Evolutionary conservation across 345 rosid genomes (phyloP).

Genomic region (Melastoma malabathricum): DNA sequence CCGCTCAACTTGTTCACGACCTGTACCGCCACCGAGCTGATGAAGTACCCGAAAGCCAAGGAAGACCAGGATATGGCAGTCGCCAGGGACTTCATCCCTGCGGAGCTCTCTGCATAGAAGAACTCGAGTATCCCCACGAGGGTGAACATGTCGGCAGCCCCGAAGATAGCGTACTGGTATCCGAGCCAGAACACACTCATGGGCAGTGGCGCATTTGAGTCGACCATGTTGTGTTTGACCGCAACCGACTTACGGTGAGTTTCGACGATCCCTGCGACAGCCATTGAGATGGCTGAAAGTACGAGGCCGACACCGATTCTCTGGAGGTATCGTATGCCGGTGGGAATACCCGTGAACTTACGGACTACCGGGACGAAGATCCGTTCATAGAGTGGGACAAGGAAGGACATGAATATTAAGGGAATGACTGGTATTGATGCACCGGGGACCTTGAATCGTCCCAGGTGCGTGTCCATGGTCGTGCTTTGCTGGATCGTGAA

Average conservation of each 20-base stretch:
- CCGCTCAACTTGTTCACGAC: conserved; percentile 42
- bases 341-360: conserved; percentile 36
- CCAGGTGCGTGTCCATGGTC: conserved; percentile 33
- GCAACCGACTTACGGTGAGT: conserved; percentile 34
- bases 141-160: conserved; percentile 53
- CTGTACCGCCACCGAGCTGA: conserved; percentile 39
- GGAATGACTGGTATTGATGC: conserved; percentile 50
- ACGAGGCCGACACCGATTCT: conserved; percentile 38
- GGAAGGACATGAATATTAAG: conserved; percentile 28
- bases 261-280: conserved; percentile 40
- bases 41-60: conserved; percentile 39
- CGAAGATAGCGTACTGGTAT: conserved; percentile 36
- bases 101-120: conserved; percentile 45
- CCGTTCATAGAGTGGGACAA: conserved; percentile 38
- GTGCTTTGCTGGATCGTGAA: conserved; percentile 49
- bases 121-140: conserved; percentile 47
- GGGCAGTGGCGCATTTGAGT: conserved; percentile 33
- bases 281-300: conserved; percentile 47
- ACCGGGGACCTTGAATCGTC: conserved; percentile 34
- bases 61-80: conserved; percentile 45
- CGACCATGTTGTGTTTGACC: conserved; percentile 30
- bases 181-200: conserved; percentile 52
- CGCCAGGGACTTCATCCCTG: conserved; percentile 38
- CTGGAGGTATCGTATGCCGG: conserved; percentile 44
- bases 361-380: conserved; percentile 40